Base-by-base conservation (phyloP, 257 asterid genomes). In the Salvia splendens region DNA sequence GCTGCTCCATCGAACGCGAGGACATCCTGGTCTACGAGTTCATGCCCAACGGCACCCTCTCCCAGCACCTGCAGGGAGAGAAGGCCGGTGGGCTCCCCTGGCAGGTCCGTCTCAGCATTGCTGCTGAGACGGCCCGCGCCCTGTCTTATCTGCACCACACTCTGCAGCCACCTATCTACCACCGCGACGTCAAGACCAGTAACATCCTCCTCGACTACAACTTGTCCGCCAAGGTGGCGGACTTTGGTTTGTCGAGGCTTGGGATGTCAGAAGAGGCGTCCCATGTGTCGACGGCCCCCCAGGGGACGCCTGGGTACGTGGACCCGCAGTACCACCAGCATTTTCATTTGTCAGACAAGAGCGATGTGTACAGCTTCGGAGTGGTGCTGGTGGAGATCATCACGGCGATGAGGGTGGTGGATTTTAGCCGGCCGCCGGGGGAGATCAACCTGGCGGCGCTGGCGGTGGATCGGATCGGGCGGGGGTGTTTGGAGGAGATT, bases 231-330 rank as follows among this genome's bases (percentile, higher is more conserved):
- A 60, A 60, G 2, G 65, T 60, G 1, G 50, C 65, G 0, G 65
- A 60, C 6, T 60, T 60, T 51, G 65, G 65, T 36, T 17, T 60
- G 36, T 60, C 65, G 38, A 60, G 65, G 51, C 51, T 60, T 0
- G 65, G 65, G 65, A 16, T 60, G 51, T 28, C 33, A 0, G 65
- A 9, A 0, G 35, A 5, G 1, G 65, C 16, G 65, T 60, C 65
- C 36, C 65, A 60, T 5, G 10, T 60, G 16, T 60, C 65, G 12
- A 60, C 65, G 2, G 65, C 65, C 0, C 65, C 65, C 0, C 65
- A 59, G 12, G 65, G 65, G 49, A 59, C 65, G 3, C 65, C 65
- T 8, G 65, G 65, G 3, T 60, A 60, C 51, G 65, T 60, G 6
- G 65, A 60, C 5, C 65, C 65, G 0, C 65, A 60, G 51, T 60